phyloP scores from a whole-genome alignment of 2,329 filamentous ascomycete genomes.

The Fusarium pseudonygamai region DNA sequence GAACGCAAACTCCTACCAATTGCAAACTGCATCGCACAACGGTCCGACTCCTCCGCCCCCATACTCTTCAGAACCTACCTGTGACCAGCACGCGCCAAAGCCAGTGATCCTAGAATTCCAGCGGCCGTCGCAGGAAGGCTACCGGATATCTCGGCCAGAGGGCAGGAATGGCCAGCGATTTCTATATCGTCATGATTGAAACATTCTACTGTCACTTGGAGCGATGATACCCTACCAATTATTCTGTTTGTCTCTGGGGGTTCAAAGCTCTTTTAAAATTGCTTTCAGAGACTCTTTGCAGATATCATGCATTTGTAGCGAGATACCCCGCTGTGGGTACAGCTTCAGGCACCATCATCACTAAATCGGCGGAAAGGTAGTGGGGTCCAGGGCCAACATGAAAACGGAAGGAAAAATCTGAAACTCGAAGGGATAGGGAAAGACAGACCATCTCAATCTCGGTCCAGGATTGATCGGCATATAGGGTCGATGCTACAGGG shows the following conservation, averaged over 20 bases:
- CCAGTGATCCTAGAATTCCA: conserved; percentile 18
- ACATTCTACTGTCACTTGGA: not conserved
- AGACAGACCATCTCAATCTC: conserved; percentile 12
- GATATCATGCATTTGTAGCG: not conserved
- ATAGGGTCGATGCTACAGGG: not conserved
- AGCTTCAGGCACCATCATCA: not conserved
- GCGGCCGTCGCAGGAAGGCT: conserved; percentile 6
- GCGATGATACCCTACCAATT: not conserved
- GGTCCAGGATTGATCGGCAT: conserved; percentile 14
- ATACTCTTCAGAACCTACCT: not conserved
- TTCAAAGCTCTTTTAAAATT: not conserved
- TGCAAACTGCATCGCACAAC: not conserved
- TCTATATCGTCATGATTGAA: conserved; percentile 1
- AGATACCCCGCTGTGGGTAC: not conserved
- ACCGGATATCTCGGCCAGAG: not conserved
- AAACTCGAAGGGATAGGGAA: conserved; percentile 15
- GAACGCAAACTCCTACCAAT: not conserved
- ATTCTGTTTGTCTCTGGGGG: not conserved
- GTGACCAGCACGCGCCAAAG: not conserved
- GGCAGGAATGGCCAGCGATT: not conserved
- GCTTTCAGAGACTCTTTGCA: not conserved
- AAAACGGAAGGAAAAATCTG: not conserved
- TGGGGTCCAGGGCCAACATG: not conserved
- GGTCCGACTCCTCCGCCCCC: not conserved
- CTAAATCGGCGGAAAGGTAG: not conserved